Base-by-base conservation (phyloP, 192 early-diverging fungal species). In the Martensiomyces pterosporus region DNA sequence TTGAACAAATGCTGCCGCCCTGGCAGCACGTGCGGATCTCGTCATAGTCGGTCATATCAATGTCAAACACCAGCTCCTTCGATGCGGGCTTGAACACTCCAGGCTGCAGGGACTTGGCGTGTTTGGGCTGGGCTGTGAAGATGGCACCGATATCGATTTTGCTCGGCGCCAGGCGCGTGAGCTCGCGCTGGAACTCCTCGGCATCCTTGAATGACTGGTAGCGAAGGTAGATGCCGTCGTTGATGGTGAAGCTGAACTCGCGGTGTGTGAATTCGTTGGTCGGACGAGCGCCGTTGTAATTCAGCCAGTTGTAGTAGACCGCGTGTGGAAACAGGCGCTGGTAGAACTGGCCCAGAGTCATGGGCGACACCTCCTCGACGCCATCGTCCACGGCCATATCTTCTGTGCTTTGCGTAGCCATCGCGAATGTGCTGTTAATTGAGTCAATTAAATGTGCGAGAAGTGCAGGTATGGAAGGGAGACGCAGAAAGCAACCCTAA, bases 21-120 rank as follows among this genome's bases (percentile, higher is more conserved):
- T 60, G 81, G 77, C 93, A 98, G 62, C 95, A 98, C 6, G 91
- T 95, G 35, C 95, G 80, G 36, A 98, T 81, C 24, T 96, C 93
- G 65, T 98, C 95, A 55, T 98, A 98, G 69, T 98, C 96, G 1
- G 93, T 95, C 92, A 98, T 92, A 79, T 98, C 96, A 50, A 98
- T 94, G 85, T 98, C 96, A 80, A 98, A 93, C 23, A 98, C 89
- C 32, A 98, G 72, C 59, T 98, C 96, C 49, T 92, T 87, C 43
- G 89, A 76, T 9, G 84, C 63, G 0, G 96, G 88, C 9, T 76
- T 60, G 55, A 95, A 92, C 7, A 81, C 84, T 4, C 80, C 78
- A 2, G 86, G 77, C 26, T 67, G 59, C 14, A 93, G 64, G 16
- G 80, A 77, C 56, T 89, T 92, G 42, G 85, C 89, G 35, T 97